Percentiles rank a stretch among this genome's conserved stretches.
Conservation (phyloP, 2,329 filamentous ascomycete genomes). For the Didymella glomerata region DNA sequence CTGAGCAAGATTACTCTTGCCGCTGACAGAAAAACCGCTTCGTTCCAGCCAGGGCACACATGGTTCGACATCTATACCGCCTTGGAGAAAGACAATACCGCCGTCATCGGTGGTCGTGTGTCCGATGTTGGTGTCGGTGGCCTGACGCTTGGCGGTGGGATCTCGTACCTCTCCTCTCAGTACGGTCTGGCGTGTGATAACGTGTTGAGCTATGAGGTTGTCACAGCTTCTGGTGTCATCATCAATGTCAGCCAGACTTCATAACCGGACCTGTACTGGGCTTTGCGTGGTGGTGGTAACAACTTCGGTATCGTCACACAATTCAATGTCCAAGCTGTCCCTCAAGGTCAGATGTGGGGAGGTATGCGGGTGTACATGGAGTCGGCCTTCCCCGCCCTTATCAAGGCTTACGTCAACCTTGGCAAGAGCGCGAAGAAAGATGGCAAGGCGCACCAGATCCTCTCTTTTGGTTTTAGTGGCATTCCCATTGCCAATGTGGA, state of each 20-base stretch:
- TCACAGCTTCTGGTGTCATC: conserved; percentile 32
- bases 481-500: conserved; percentile 30
- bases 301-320: conserved; percentile 50
- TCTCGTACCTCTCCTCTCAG: conserved; percentile 37
- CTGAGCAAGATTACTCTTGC: conserved; percentile 41
- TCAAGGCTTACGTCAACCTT: conserved; percentile 39
- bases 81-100: conserved; percentile 32
- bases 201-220: conserved; percentile 47
- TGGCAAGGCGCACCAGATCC: conserved; percentile 37
- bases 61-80: conserved; percentile 49
- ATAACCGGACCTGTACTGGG: conserved; percentile 53
- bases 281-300: conserved; percentile 48
- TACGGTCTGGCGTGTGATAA: conserved; percentile 44
- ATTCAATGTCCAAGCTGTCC: conserved; percentile 35
- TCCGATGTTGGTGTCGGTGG: conserved; percentile 34
- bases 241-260: conserved; percentile 31
- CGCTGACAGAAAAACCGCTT: conserved; percentile 35
- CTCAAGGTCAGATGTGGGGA: conserved; percentile 42
- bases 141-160: conserved; percentile 39
- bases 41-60: conserved; percentile 45
- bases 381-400: conserved; percentile 29
- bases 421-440: conserved; percentile 33
- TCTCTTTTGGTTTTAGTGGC: conserved; percentile 33
- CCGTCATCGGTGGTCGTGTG: conserved; percentile 42
- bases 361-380: conserved; percentile 28